Percentiles rank a stretch among this genome's conserved stretches.
Evolutionary conservation across 1,284 basidiomycete genomes (phyloP).

Genomic region (Apiotrichum gamsii): DNA sequence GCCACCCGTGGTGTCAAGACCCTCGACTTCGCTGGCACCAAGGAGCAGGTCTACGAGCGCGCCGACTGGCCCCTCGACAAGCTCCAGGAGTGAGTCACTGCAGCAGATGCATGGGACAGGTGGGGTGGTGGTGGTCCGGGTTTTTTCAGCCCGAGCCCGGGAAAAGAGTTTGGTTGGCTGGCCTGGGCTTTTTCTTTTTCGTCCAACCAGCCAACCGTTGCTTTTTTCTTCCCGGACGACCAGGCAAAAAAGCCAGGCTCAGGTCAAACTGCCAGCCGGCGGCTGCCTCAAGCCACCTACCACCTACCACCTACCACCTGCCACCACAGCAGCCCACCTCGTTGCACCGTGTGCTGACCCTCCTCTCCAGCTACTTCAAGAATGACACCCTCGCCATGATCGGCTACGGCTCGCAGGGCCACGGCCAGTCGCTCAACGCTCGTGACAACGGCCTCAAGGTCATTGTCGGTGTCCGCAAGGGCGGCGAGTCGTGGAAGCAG

Average conservation of each 20-base stretch:
- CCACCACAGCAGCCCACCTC: no score
- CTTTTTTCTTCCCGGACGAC: background rate
- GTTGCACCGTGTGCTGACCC: no score
- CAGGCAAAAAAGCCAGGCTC: background rate
- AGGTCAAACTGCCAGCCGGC: no score
- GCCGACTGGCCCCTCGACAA: constrained; percentile 96
- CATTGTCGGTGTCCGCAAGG: constrained; percentile 96
- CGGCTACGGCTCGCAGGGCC: constrained; percentile 95
- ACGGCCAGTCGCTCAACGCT: constrained; percentile 97
- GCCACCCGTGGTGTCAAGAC: constrained; percentile 81
- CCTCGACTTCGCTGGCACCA: constrained; percentile 92
- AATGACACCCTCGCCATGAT: constrained; percentile 98
- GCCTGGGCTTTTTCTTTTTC: background rate
- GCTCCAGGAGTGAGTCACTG: constrained; percentile 67
- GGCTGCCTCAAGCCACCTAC: no score
- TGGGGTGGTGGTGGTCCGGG: background rate
- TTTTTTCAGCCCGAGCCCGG: no score
- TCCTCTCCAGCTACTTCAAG: constrained; percentile 70
- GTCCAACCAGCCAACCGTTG: background rate
- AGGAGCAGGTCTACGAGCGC: constrained; percentile 96
- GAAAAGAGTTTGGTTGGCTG: background rate
- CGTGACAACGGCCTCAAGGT: constrained; percentile 99
- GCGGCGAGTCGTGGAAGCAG: constrained; percentile 89
- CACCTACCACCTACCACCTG: no score
- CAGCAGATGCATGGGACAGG: no score